These are phyloP conservation scores for Niveomyces coronatus DNA, from an alignment of 2,329 filamentous ascomycete genomes.

Conservation along the genomic window DNA sequence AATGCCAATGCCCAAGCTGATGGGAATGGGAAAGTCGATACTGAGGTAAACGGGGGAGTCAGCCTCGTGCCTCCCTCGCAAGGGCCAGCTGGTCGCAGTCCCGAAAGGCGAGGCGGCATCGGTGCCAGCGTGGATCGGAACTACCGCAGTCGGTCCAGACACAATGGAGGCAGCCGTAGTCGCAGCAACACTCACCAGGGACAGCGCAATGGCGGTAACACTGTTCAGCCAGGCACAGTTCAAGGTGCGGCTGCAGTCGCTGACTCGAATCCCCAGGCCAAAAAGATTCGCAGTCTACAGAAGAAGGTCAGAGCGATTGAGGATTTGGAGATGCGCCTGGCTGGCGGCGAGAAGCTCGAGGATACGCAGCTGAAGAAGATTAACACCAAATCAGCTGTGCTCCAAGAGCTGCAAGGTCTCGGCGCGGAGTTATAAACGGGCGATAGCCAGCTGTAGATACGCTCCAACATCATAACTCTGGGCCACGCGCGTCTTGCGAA, in stretches of 20 bases:
- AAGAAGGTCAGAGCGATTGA: conserved; percentile 99
- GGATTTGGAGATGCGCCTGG: conserved; percentile 93
- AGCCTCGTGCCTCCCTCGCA: conserved; percentile 37
- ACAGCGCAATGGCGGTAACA: conserved; percentile 17
- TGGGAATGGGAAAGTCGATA: conserved; percentile 49
- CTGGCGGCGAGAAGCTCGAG: conserved; percentile 90
- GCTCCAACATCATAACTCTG: too few relatives aligned
- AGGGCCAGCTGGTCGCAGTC: conserved; percentile 47
- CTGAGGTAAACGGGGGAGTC: conserved; percentile 34
- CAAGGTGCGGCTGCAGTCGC: conserved; percentile 35
- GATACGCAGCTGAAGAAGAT: conserved; percentile 99
- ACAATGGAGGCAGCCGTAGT: conserved; percentile 35
- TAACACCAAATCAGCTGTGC: conserved; percentile 70
- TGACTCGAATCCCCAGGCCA: conserved; percentile 63
- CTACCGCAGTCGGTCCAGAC: conserved; percentile 47
- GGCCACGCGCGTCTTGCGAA: too few relatives aligned
- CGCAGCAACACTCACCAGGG: conserved; percentile 41
- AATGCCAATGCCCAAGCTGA: conserved; percentile 38
- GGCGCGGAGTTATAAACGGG: conserved; percentile 20
- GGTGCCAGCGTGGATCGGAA: conserved; percentile 27
- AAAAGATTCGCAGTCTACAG: conserved; percentile 85
- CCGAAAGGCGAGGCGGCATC: conserved; percentile 49
- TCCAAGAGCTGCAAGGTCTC: conserved; percentile 67
- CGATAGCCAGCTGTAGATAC: too few relatives aligned
- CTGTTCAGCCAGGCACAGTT: conserved; percentile 16